These are phyloP conservation scores for Alternaria infectoria DNA, from an alignment of 2,329 filamentous ascomycete genomes.

Conservation along the genomic window DNA sequence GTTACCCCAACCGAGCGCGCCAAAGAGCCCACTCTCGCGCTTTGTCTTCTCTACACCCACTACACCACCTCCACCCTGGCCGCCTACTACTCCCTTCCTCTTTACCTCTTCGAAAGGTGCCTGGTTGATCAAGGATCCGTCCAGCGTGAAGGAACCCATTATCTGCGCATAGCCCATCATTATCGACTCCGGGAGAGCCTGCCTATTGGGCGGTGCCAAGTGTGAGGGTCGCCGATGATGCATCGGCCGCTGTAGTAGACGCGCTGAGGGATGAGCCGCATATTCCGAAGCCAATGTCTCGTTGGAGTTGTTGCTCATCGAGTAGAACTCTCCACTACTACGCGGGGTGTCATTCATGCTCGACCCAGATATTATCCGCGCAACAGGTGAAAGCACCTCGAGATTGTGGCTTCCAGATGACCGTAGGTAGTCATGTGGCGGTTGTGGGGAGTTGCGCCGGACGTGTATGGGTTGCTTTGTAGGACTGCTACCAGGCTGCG, in stretches of 20 bases:
- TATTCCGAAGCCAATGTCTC: conserved; percentile 95
- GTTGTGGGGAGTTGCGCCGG: conserved; percentile 31
- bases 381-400: conserved; percentile 66
- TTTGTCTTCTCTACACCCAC: conserved; percentile 79
- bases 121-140: conserved; percentile 89
- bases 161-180: conserved; percentile 99
- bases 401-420: conserved; percentile 50
- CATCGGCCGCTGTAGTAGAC: conserved; percentile 53
- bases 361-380: conserved; percentile 76
- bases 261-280: conserved; percentile 56
- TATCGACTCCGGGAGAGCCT: conserved; percentile 71
- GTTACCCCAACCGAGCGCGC: conserved; percentile 84
- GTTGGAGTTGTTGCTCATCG: conserved; percentile 90
- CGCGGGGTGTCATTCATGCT: conserved; percentile 79
- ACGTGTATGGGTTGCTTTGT: conserved; percentile 48
- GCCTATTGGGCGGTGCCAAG: conserved; percentile 39
- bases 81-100: conserved; percentile 86
- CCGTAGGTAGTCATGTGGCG: conserved; percentile 21
- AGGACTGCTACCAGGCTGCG: conserved; percentile 37
- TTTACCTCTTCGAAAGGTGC: conserved; percentile 95
- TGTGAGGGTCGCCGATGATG: conserved; percentile 42
- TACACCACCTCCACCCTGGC: conserved; percentile 81
- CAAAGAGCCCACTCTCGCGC: conserved; percentile 78
- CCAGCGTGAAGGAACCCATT: conserved; percentile 87
- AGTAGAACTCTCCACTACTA: conserved; percentile 94